Conservation (phyloP, 2,329 filamentous ascomycete species). For the Alternaria angustiovoidea region DNA sequence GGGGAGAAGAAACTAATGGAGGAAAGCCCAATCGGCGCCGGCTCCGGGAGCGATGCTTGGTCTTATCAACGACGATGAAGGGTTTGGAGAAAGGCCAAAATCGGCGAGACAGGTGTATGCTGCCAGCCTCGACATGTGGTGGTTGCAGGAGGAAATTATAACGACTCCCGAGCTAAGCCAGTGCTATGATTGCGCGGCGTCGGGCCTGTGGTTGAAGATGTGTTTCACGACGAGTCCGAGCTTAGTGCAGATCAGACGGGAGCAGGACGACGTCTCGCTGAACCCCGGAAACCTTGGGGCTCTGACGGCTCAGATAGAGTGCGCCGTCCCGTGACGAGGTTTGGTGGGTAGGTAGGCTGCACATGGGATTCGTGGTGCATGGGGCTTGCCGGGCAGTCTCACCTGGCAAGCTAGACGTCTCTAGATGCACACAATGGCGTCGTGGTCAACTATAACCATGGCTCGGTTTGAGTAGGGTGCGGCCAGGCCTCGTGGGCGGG, state of each 20-base stretch:
- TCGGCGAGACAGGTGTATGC: slow-evolving; percentile 9
- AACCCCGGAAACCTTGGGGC: slow-evolving; percentile 6
- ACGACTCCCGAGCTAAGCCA: not conserved
- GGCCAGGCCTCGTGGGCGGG: not conserved
- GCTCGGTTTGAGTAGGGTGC: not conserved
- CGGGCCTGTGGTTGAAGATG: slow-evolving; percentile 1
- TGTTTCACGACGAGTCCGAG: slow-evolving; percentile 32
- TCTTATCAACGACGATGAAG: not conserved
- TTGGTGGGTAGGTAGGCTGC: not conserved
- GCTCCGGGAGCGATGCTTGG: slow-evolving; percentile 1
- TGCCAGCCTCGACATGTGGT: not conserved
- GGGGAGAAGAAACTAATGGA: slow-evolving; percentile 7
- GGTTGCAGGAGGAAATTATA: slow-evolving; percentile 5
- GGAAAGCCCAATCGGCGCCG: slow-evolving; percentile 10
- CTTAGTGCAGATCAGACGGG: slow-evolving; percentile 39
- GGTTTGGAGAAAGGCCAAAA: slow-evolving; percentile 1
- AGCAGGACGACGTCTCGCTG: slow-evolving; percentile 31
- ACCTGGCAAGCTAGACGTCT: not conserved
- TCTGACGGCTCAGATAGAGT: slow-evolving; percentile 10
- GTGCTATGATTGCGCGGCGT: not conserved
- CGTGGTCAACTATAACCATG: too few species aligned
- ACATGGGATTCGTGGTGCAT: not conserved
- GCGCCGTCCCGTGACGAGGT: slow-evolving; percentile 13
- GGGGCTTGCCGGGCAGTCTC: not conserved
- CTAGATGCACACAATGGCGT: not conserved